Base-by-base conservation (phyloP, 176 grass and related monocot genomes). In the Stipa capillata region DNA sequence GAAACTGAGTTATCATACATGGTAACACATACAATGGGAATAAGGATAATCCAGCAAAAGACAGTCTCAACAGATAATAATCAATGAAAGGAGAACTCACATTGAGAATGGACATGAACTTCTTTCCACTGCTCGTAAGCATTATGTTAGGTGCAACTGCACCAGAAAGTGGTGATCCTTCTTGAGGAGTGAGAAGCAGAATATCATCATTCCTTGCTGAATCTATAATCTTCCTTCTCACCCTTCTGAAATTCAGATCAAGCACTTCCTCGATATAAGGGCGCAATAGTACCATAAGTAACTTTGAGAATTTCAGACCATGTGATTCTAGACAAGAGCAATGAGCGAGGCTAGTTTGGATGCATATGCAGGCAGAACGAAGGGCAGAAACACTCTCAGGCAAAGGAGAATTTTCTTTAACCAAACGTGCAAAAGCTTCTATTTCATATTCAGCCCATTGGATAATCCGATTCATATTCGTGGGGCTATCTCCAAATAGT, bases 381-480 rank as follows among this genome's bases (percentile, higher is more conserved):
- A 98, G 83, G 15, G 96, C 96, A 82, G 83, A 85, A 77, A 85
- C 67, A 52, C 87, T 94, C 83, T 98, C 96, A 35, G 72, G 72
- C 56, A 86, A 87, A 39, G 90, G 87, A 49, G 96, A 98, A 23
- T 93, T 98, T 69, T 98, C 90, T 87, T 94, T 98, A 41, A 98
- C 96, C 80, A 94, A 91, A 68, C 76, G 80, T 0, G 83, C 92
- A 85, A 94, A 94, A 24, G 83, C 85, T 85, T 94, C 95, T 52
- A 98, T 94, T 86, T 94, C 87, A 69, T 57, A 88, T 50, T 98
- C 96, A 48, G 89, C 85, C 96, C 96, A 98, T 15, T 94, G 96
- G 14, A 87, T 87, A 49, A 93, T 85, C 45, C 92, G 81, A 57
- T 89, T 94, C 37, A 66, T 90, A 79, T 89, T 92, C 44, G 64